These are phyloP conservation scores for Suillus luteus DNA, from an alignment of 768 basidiomycete species.

Conservation along the genomic window DNA sequence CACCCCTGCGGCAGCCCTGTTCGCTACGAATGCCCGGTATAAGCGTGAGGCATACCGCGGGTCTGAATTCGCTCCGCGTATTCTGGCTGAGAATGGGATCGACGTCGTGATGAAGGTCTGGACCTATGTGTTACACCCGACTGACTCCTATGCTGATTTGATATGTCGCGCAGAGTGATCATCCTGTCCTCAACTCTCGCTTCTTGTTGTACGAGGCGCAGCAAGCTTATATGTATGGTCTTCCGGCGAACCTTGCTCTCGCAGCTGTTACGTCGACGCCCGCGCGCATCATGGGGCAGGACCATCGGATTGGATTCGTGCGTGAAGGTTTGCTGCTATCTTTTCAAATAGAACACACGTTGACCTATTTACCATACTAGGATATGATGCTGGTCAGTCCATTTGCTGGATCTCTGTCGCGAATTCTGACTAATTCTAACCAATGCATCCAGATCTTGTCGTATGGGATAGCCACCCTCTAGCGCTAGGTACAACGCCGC, in stretches of 20 bases:
- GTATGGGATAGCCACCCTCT: constrained; percentile 81
- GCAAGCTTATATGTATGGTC: constrained; percentile 72
- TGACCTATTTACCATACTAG: constrained; percentile 30
- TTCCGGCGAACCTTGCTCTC: constrained; percentile 64
- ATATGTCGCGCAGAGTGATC: constrained; percentile 44
- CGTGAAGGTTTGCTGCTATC: constrained; percentile 45
- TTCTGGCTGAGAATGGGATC: constrained; percentile 58
- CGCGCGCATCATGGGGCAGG: constrained; percentile 68
- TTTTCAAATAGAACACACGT: not conserved
- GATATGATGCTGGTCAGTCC: constrained; percentile 66
- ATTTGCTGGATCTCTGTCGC: not conserved
- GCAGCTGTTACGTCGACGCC: constrained; percentile 72
- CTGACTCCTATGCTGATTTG: not conserved
- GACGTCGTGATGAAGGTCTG: constrained; percentile 61
- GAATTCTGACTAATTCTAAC: constrained; percentile 14
- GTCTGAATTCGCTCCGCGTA: constrained; percentile 63
- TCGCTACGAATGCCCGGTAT: constrained; percentile 72
- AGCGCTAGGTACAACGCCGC: constrained; percentile 73
- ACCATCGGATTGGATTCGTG: constrained; percentile 70
- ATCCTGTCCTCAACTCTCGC: constrained; percentile 56
- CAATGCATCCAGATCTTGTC: constrained; percentile 54
- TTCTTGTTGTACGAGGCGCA: constrained; percentile 60
- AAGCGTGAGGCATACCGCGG: constrained; percentile 68
- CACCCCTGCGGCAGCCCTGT: constrained; percentile 76
- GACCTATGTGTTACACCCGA: constrained; percentile 27